Percentiles rank a stretch among this genome's conserved stretches.
Evolutionary conservation across 2,329 filamentous ascomycete genomes (phyloP).

Genomic region (Diaporthe sp.): DNA sequence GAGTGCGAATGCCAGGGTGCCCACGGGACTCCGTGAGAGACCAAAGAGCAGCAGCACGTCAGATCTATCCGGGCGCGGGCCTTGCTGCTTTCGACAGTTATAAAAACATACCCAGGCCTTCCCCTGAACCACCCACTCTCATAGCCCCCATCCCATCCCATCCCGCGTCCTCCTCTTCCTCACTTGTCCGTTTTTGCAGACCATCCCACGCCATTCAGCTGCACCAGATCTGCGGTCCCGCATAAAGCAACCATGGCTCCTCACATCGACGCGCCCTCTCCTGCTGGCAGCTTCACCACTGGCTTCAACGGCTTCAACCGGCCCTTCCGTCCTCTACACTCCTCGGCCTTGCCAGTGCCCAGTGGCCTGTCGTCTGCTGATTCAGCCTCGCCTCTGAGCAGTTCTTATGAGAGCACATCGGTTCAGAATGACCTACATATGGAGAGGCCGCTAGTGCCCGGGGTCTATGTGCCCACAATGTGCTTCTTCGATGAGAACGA

Average conservation of each 20-base stretch:
- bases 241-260: constrained; percentile 56
- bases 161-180: constrained; percentile 19
- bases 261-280: constrained; percentile 63
- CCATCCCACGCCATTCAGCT: constrained; percentile 27
- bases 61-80: neutral
- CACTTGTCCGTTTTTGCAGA: constrained; percentile 21
- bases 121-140: neutral
- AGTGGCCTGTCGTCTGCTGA: constrained; percentile 48
- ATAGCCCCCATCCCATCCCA: constrained; percentile 3
- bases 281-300: constrained; percentile 59
- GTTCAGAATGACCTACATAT: constrained; percentile 52
- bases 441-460: constrained; percentile 57
- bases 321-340: constrained; percentile 50
- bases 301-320: constrained; percentile 54
- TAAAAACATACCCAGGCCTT: constrained; percentile 31
- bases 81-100: constrained; percentile 24
- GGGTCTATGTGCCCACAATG: constrained; percentile 80
- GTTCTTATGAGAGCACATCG: constrained; percentile 58
- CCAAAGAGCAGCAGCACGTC: constrained; percentile 33
- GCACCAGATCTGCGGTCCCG: constrained; percentile 21
- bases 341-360: constrained; percentile 49
- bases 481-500: constrained; percentile 80
- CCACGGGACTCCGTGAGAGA: constrained; percentile 16
- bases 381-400: constrained; percentile 55
- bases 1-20: constrained; percentile 10